Evolutionary conservation across 441 rosid species (phyloP).

Genomic region (Theobroma grandiflorum): DNA sequence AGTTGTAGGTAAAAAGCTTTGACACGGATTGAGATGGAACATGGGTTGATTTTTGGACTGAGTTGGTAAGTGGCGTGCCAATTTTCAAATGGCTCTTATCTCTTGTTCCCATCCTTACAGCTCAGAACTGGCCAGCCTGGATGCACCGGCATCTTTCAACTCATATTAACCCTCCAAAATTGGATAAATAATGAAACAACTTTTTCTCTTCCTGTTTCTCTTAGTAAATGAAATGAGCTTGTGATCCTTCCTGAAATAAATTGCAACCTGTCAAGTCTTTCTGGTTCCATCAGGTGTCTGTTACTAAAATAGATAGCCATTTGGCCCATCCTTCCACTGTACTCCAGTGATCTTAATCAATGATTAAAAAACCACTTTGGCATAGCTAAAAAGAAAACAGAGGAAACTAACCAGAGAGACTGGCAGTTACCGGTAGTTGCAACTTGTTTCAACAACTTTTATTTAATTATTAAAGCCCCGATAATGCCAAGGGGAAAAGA

Average conservation of each 20-base stretch:
- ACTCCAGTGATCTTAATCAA: too few species aligned
- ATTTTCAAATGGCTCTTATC: not conserved
- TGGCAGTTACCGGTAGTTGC: not conserved
- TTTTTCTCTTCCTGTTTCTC: not conserved
- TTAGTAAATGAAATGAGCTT: too few species aligned
- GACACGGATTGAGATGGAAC: too few species aligned
- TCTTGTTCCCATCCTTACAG: conserved; percentile 9
- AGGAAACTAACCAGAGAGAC: not conserved
- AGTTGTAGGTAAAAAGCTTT: too few species aligned
- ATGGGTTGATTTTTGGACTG: too few species aligned
- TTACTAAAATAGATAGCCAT: too few species aligned
- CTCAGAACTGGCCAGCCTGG: conserved; percentile 20
- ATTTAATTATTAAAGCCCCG: not conserved
- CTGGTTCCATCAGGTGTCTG: too few species aligned
- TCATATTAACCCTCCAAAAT: not conserved
- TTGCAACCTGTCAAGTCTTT: not conserved
- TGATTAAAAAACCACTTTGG: too few species aligned
- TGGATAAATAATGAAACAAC: not conserved
- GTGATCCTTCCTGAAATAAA: too few species aligned
- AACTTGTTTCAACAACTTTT: not conserved
- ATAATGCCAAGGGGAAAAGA: not conserved
- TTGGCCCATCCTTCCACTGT: too few species aligned
- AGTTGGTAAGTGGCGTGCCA: not conserved
- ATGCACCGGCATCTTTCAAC: not conserved
- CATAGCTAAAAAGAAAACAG: too few species aligned